A percentile compares a stretch with the other conserved stretches of the same genome.
phyloP scores from a whole-genome alignment of 352 stramenopile species.

The Thalassiosira livingstoniorum region DNA sequence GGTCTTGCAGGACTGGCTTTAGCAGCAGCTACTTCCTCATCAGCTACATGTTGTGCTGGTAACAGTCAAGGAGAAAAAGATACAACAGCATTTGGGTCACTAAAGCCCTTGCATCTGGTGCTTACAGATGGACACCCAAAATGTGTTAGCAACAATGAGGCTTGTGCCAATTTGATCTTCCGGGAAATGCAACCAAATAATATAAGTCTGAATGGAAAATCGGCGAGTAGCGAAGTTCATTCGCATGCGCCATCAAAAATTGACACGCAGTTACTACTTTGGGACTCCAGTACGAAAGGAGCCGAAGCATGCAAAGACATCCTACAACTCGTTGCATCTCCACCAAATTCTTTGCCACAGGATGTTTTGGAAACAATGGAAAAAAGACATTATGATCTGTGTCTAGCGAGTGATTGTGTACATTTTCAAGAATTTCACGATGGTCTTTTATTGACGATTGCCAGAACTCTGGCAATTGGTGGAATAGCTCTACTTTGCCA shows the following conservation, averaged over 20 bases:
- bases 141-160: constrained; percentile 76
- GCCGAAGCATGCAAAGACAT: constrained; percentile 39
- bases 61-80: neutral
- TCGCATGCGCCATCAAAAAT: constrained; percentile 4
- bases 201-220: no score
- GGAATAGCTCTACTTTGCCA: constrained; percentile 81
- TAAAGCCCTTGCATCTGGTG: constrained; percentile 48
- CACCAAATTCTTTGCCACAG: neutral
- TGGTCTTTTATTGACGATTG: constrained; percentile 66
- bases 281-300: constrained; percentile 50
- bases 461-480: constrained; percentile 58
- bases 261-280: constrained; percentile 45
- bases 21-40: constrained; percentile 3
- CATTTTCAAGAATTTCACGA: constrained; percentile 85
- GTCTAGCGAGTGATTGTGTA: constrained; percentile 80
- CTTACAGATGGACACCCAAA: constrained; percentile 81
- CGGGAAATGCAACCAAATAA: neutral
- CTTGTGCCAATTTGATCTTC: constrained; percentile 28
- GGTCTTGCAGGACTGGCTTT: constrained; percentile 70
- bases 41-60: neutral
- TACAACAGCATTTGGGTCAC: no score
- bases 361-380: constrained; percentile 7
- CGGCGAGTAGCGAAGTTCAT: no score
- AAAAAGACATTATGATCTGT: constrained; percentile 48
- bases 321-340: neutral